Evolutionary conservation across 306 rosid species (phyloP).

Genomic region (Hippophae rhamnoides): DNA sequence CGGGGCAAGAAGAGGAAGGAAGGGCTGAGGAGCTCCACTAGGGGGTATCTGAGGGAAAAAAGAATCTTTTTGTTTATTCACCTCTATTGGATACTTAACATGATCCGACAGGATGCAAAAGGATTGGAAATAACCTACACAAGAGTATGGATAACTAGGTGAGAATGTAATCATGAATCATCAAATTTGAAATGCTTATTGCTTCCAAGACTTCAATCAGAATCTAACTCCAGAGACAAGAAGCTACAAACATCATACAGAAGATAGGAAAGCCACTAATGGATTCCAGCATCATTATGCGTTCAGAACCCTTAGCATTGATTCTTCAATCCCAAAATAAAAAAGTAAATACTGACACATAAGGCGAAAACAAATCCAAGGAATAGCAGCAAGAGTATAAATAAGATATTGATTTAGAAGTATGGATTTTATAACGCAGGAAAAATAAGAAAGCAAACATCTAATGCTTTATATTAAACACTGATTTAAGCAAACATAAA

Average conservation of each 20-base stretch:
- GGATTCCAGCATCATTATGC: neutral
- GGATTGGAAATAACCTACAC: slow-evolving; percentile 41
- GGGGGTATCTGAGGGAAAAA: slow-evolving; percentile 60
- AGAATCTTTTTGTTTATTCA: slow-evolving; percentile 29
- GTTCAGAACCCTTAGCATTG: neutral
- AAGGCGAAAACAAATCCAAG: too few relatives aligned
- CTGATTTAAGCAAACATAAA: too few relatives aligned
- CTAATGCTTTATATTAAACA: too few relatives aligned
- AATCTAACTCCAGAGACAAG: too few relatives aligned
- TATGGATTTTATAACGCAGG: too few relatives aligned
- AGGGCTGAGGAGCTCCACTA: slow-evolving; percentile 62
- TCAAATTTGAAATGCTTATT: slow-evolving; percentile 1
- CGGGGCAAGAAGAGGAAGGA: slow-evolving; percentile 90
- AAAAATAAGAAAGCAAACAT: too few relatives aligned
- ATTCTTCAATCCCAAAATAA: neutral
- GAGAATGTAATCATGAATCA: neutral
- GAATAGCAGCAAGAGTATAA: too few relatives aligned
- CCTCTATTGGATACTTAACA: slow-evolving; percentile 20
- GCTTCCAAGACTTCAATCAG: slow-evolving; percentile 1
- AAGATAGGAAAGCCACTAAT: neutral
- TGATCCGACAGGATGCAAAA: slow-evolving; percentile 29
- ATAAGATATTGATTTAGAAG: too few relatives aligned
- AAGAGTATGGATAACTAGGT: slow-evolving; percentile 12
- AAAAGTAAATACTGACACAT: neutral
- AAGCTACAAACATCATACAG: neutral